Evolutionary conservation across 176 grass and related monocot species (phyloP).

Genomic region (Raddia distichophylla): DNA sequence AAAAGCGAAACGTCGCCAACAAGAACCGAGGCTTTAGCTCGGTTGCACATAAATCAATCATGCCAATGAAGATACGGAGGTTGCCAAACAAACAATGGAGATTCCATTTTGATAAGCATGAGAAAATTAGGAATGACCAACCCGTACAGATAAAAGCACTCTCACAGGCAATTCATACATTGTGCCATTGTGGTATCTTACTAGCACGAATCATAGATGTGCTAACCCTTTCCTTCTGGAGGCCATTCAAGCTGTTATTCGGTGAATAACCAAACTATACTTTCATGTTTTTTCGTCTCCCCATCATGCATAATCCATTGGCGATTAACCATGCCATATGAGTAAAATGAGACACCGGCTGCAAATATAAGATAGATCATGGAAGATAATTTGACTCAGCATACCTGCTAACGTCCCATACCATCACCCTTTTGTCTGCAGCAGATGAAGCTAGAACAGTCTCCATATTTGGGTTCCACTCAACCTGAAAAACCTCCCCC

Average conservation of each 20-base stretch:
- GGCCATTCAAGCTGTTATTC: neutral
- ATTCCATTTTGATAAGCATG: neutral
- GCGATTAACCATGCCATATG: neutral
- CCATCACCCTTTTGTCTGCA: slow-evolving; percentile 79
- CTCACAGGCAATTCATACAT: neutral
- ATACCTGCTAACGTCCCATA: slow-evolving; percentile 90
- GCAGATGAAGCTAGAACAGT: slow-evolving; percentile 82
- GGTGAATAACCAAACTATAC: too few species aligned
- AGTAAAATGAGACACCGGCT: neutral
- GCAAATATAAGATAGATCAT: neutral
- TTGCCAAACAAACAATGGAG: neutral
- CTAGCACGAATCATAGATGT: neutral
- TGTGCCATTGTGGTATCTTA: neutral
- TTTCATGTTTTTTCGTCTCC: neutral
- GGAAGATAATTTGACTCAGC: neutral
- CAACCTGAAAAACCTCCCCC: slow-evolving; percentile 87
- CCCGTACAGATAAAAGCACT: neutral
- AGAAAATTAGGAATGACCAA: neutral
- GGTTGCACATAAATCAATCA: neutral
- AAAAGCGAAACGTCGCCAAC: slow-evolving; percentile 3
- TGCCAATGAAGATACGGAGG: neutral
- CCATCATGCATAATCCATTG: neutral
- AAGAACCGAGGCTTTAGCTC: slow-evolving; percentile 16
- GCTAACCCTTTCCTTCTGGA: neutral
- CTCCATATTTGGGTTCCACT: slow-evolving; percentile 94